Evolutionary conservation across 352 stramenopile species (phyloP).

Genomic region (Globisporangium spiculum): DNA sequence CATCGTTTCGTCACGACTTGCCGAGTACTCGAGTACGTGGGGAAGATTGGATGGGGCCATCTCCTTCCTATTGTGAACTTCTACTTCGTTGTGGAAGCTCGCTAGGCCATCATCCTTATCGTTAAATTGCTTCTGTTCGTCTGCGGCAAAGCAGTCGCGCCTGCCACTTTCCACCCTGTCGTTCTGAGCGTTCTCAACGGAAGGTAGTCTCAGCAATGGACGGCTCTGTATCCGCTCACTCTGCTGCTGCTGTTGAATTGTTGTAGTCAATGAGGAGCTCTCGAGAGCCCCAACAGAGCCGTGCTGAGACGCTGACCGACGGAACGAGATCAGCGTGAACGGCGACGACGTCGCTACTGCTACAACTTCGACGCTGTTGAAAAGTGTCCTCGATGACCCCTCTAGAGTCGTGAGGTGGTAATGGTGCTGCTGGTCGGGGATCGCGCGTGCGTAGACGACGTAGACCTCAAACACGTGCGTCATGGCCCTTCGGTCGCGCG

Average conservation of each 20-base stretch:
- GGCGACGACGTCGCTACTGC: conserved; percentile 1
- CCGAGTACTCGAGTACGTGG: too few species aligned
- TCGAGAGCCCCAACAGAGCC: not conserved
- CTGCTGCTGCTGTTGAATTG: not conserved
- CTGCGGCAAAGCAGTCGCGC: too few species aligned
- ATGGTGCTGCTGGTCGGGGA: not conserved
- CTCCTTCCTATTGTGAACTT: too few species aligned
- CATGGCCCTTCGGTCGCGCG: conserved; percentile 8
- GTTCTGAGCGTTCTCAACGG: too few species aligned
- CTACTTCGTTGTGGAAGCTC: too few species aligned
- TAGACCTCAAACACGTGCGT: conserved; percentile 11
- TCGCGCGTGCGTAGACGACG: not conserved
- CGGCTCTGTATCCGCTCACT: not conserved
- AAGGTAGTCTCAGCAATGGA: too few species aligned
- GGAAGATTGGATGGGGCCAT: too few species aligned
- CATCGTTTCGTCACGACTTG: not conserved
- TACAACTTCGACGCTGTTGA: not conserved
- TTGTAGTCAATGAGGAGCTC: not conserved
- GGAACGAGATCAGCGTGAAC: conserved; percentile 10
- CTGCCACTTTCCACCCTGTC: too few species aligned
- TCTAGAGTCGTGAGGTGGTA: not conserved
- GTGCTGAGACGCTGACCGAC: not conserved
- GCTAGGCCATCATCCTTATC: too few species aligned
- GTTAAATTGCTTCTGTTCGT: too few species aligned
- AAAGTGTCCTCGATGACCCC: not conserved